Percentiles rank a stretch among this genome's conserved stretches.
phyloP scores from a whole-genome alignment of 2,329 filamentous ascomycete species.

The Falciphora oryzae region DNA sequence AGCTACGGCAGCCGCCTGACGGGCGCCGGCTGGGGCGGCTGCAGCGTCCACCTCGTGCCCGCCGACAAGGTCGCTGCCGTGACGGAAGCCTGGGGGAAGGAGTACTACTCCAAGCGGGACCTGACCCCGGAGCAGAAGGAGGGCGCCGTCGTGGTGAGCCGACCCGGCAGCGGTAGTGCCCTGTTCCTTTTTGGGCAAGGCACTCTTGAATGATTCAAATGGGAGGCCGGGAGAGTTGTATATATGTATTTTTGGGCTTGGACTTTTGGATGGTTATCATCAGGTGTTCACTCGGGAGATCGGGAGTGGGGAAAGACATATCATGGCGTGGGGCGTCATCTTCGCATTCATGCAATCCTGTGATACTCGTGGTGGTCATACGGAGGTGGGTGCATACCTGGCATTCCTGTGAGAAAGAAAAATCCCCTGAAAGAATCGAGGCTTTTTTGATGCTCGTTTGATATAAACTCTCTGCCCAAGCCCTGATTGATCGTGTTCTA shows the following conservation, averaged over 20 bases:
- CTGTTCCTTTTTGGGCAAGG: constrained; percentile 37
- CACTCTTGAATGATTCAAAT: neutral
- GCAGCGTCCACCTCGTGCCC: constrained; percentile 87
- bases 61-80: constrained; percentile 75
- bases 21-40: constrained; percentile 95
- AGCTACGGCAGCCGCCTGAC: constrained; percentile 82
- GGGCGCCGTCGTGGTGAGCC: constrained; percentile 81
- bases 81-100: constrained; percentile 66
- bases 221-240: neutral
- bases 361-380: too few relatives aligned
- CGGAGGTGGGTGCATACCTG: too few relatives aligned
- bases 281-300: too few relatives aligned
- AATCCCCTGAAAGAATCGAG: too few relatives aligned
- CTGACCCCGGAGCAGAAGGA: constrained; percentile 65
- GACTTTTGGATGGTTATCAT: neutral
- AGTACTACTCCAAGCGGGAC: constrained; percentile 71
- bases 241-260: neutral
- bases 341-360: too few relatives aligned
- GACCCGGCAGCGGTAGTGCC: constrained; percentile 70
- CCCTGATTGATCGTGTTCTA: neutral
- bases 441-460: too few relatives aligned
- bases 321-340: too few relatives aligned
- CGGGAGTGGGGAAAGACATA: too few relatives aligned
- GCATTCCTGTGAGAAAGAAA: too few relatives aligned
- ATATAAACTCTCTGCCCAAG: neutral